phyloP scores from a whole-genome alignment of 495 filamentous ascomycete species.

The Saxispiralis lemnorum region DNA sequence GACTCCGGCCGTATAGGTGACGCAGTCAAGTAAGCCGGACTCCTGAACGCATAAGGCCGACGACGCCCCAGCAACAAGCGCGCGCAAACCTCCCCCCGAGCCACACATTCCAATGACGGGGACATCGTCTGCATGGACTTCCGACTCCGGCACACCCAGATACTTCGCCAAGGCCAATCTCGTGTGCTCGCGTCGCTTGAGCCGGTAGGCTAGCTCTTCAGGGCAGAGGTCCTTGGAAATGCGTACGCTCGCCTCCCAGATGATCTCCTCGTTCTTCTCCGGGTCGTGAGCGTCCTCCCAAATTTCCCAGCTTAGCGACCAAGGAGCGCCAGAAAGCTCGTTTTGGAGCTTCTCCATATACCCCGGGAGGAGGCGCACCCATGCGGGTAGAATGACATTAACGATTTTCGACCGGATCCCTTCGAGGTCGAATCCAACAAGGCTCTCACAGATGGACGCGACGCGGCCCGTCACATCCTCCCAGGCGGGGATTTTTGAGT shows the following conservation, averaged over 20 bases:
- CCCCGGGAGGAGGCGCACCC: slow-evolving; percentile 58
- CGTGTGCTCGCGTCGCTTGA: slow-evolving; percentile 44
- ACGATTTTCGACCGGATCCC: slow-evolving; percentile 46
- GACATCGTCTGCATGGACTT: slow-evolving; percentile 83
- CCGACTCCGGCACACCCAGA: slow-evolving; percentile 52
- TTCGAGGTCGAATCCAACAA: slow-evolving; percentile 9
- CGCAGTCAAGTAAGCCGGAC: slow-evolving; percentile 77
- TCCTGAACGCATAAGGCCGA: slow-evolving; percentile 67
- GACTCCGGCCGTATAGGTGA: slow-evolving; percentile 86
- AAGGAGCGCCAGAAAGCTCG: slow-evolving; percentile 71
- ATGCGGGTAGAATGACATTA: slow-evolving; percentile 58
- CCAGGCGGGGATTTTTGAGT: slow-evolving; percentile 3
- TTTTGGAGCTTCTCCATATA: slow-evolving; percentile 69
- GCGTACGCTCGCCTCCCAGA: slow-evolving; percentile 59
- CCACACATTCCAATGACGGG: slow-evolving; percentile 84
- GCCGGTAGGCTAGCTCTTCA: slow-evolving; percentile 59
- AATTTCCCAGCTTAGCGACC: slow-evolving; percentile 76
- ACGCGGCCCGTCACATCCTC: slow-evolving; percentile 6
- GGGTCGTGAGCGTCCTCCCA: slow-evolving; percentile 82
- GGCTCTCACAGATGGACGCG: slow-evolving; percentile 2
- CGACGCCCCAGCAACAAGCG: slow-evolving; percentile 73
- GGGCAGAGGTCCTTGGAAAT: slow-evolving; percentile 66
- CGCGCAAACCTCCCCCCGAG: slow-evolving; percentile 77
- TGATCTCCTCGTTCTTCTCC: slow-evolving; percentile 67
- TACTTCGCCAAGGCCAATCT: slow-evolving; percentile 62